Conservation (phyloP, 2,329 filamentous ascomycete species). For the Phialocephala subalpina region DNA sequence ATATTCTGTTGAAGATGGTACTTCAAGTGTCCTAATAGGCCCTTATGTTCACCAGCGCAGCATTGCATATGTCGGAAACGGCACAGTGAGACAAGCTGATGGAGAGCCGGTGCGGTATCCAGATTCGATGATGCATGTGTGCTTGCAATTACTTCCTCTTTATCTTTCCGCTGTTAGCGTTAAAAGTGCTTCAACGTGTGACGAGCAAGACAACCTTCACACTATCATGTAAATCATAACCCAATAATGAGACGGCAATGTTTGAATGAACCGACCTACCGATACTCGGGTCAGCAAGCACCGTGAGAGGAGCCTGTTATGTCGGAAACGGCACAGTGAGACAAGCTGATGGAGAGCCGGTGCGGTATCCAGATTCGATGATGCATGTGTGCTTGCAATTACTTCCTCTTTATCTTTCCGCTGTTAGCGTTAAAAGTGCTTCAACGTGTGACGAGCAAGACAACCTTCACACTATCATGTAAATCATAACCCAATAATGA, state of each 20-base stretch:
- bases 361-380: constrained; percentile 21
- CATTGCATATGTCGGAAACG: constrained; percentile 25
- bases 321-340: constrained; percentile 19
- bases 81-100: constrained; percentile 16
- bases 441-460: neutral
- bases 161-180: constrained; percentile 9
- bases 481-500: neutral
- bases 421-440: neutral
- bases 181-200: neutral
- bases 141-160: constrained; percentile 18
- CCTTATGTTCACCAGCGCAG: constrained; percentile 23
- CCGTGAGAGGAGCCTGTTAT: neutral
- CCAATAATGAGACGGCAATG: neutral
- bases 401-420: constrained; percentile 12
- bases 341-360: constrained; percentile 13
- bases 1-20: no score
- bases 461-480: neutral
- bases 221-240: neutral
- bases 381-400: constrained; percentile 15
- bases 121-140: constrained; percentile 17
- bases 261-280: neutral
- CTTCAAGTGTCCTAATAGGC: constrained; percentile 11
- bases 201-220: neutral
- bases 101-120: constrained; percentile 17
- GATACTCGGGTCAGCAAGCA: constrained; percentile 1